Base-by-base conservation (phyloP, 768 basidiomycete genomes). In the Suillus subluteus region DNA sequence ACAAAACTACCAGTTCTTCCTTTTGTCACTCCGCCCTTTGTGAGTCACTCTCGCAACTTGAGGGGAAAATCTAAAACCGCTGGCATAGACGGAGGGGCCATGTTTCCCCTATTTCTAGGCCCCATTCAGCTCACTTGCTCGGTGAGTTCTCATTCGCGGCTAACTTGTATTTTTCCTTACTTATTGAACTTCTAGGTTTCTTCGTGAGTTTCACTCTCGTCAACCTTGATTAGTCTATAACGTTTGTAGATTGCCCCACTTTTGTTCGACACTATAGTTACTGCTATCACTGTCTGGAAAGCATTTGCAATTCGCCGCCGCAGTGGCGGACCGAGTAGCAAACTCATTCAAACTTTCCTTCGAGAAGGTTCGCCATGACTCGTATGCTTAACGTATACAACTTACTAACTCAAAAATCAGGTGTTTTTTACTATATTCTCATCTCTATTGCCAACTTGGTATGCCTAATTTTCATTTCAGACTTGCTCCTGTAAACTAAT, bases 361-460 rank as follows among this genome's bases (percentile, higher is more conserved):
- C 89, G 91, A 62, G 92, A 94, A 82, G 92, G 90, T 88, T 72
- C 43, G 75, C 70, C 9, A 2, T 30, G 30, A 21, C 54, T 32
- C 55, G 64, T 65, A 55, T 63, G 65, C 58, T 26, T 38, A 26
- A 41, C 55, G 30, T 7, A 40, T 37, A 13, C 21, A 9, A 55
- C 16, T 68, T 37, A 63, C 58, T 58, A 58, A 38, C 50, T 35
- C 35, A 37, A 58, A 23, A 16, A 48, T 30, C 71, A 89, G 91
- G 92, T 68, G 88, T 94, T 67, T 94, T 93, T 76, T 94, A 94
- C 73, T 94, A 92, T 73, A 84, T 94, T 66, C 77, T 94, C 69
- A 94, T 94, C 74, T 93, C 92, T n/a, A 87, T 93, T 62, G 92
- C 92, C 58, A 94, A 94, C 79, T 79, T 94, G 81, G 84, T 84